Evolutionary conservation across 179 eudicot genomes (phyloP).

Genomic region (Beta lomatogona): DNA sequence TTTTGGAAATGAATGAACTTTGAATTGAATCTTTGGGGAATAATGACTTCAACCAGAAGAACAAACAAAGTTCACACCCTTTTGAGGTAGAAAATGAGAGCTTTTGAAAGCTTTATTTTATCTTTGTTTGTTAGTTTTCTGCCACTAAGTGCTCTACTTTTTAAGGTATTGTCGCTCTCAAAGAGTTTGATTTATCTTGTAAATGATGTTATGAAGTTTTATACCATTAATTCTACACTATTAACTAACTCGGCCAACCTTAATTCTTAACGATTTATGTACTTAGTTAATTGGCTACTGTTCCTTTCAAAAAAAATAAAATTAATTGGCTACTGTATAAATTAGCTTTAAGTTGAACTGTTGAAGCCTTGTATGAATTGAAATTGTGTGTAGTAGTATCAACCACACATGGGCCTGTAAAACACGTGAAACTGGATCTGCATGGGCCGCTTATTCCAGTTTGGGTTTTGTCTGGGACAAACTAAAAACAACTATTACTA

Average conservation of each 20-base stretch:
- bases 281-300: not conserved
- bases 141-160: slow-evolving; percentile 15
- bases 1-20: slow-evolving; percentile 5
- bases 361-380: not conserved
- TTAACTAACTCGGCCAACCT: too few relatives aligned
- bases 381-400: not conserved
- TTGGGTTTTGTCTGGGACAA: slow-evolving; percentile 8
- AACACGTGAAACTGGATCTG: slow-evolving; percentile 21
- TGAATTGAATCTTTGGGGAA: not conserved
- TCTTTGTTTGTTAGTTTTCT: not conserved
- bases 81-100: slow-evolving; percentile 24
- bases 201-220: too few relatives aligned
- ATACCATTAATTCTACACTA: too few relatives aligned
- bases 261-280: too few relatives aligned
- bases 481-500: not conserved
- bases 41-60: slow-evolving; percentile 21
- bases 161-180: slow-evolving; percentile 13
- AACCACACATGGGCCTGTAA: slow-evolving; percentile 10
- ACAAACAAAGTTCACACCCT: slow-evolving; percentile 30
- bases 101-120: not conserved
- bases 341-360: not conserved
- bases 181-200: too few relatives aligned
- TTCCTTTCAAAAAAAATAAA: not conserved
- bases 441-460: slow-evolving; percentile 2
- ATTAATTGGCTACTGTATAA: not conserved